Percentiles rank a stretch among this genome's conserved stretches.
These are phyloP conservation scores for Arthrobotrys sinensis DNA, from an alignment of 2,329 filamentous ascomycete genomes.

Conservation along the genomic window DNA sequence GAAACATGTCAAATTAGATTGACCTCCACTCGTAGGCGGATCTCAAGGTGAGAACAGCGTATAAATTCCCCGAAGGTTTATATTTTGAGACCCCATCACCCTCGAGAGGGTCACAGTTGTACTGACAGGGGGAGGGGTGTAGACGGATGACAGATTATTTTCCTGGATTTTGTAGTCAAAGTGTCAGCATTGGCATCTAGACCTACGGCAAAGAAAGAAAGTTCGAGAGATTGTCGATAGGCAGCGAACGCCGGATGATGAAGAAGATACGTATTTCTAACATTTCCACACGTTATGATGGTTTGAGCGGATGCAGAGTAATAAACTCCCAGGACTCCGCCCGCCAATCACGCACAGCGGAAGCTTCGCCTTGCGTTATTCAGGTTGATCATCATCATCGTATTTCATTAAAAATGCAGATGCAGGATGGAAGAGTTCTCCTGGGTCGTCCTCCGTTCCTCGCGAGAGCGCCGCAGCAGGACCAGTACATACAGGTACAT, in stretches of 20 bases:
- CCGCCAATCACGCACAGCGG: conserved; percentile 38
- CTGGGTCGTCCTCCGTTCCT: conserved; percentile 22
- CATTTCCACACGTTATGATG: conserved; percentile 24
- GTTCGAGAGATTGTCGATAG: conserved; percentile 17
- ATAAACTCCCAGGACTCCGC: conserved; percentile 41
- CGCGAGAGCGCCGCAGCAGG: conserved; percentile 38
- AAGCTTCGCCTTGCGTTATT: conserved; percentile 50
- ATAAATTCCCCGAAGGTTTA: conserved; percentile 55
- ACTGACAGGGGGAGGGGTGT: conserved; percentile 37
- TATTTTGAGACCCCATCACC: neutral
- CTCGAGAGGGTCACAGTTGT: conserved; percentile 22
- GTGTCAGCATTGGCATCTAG: conserved; percentile 28
- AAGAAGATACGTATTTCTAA: conserved; percentile 21
- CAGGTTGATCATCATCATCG: conserved; percentile 51
- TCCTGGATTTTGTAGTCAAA: conserved; percentile 32
- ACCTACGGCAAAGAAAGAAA: neutral
- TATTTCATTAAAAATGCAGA: conserved; percentile 38
- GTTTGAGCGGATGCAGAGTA: conserved; percentile 38
- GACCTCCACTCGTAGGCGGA: neutral
- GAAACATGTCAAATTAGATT: conserved; percentile 59
- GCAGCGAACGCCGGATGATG: conserved; percentile 8
- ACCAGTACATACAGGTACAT: conserved; percentile 32
- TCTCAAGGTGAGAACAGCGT: conserved; percentile 13
- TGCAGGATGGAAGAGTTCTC: conserved; percentile 29
- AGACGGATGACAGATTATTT: conserved; percentile 44